phyloP scores from a whole-genome alignment of 495 filamentous ascomycete species.

The Aspergillus asperescens region DNA sequence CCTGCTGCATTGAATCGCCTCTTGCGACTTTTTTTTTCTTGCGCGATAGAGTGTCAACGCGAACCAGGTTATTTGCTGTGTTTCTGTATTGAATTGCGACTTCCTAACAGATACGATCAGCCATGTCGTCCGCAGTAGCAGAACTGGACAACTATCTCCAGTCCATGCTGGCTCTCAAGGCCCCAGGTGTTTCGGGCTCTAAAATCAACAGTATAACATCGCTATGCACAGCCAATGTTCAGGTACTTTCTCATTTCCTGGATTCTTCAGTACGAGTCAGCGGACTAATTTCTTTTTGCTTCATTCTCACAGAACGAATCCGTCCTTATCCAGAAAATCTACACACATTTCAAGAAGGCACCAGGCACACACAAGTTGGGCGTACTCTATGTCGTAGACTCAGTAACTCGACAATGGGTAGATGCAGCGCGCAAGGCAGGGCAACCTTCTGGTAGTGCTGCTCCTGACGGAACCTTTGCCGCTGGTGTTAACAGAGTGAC shows the following conservation, averaged over 20 bases:
- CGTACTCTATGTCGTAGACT: slow-evolving; percentile 99
- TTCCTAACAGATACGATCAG: slow-evolving; percentile 10
- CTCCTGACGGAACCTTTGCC: slow-evolving; percentile 85
- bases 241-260: slow-evolving; percentile 55
- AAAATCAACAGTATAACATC: slow-evolving; percentile 82
- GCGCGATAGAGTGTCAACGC: slow-evolving; percentile 18
- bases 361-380: slow-evolving; percentile 95
- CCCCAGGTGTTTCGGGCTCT: slow-evolving; percentile 87
- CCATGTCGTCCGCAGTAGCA: slow-evolving; percentile 78
- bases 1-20: slow-evolving; percentile 14
- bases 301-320: slow-evolving; percentile 71
- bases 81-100: slow-evolving; percentile 14
- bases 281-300: slow-evolving; percentile 35
- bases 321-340: slow-evolving; percentile 90
- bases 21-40: slow-evolving; percentile 6
- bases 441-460: slow-evolving; percentile 68
- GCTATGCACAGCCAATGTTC: slow-evolving; percentile 82
- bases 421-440: slow-evolving; percentile 84
- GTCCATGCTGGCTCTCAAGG: slow-evolving; percentile 83
- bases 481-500: slow-evolving; percentile 96
- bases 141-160: slow-evolving; percentile 87
- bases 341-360: slow-evolving; percentile 94
- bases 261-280: background rate
- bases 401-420: slow-evolving; percentile 97
- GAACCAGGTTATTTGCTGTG: slow-evolving; percentile 10